These are phyloP conservation scores for Blastocystis sp. DNA, from an alignment of 352 stramenopile species.

Conservation along the genomic window DNA sequence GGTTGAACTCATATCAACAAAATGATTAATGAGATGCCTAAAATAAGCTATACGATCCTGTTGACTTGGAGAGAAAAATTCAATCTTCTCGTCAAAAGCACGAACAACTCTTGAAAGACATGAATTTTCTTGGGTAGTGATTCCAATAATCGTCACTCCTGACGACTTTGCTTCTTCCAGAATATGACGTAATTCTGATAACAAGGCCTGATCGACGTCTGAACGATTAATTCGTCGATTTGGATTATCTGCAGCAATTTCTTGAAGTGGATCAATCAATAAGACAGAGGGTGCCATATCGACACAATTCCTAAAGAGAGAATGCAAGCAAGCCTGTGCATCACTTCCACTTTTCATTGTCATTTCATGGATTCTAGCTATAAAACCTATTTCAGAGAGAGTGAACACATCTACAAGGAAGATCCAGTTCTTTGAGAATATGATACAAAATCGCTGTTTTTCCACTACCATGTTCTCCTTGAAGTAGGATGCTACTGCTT, in stretches of 20 bases:
- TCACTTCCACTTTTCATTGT: not conserved
- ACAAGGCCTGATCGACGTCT: not conserved
- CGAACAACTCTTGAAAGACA: not conserved
- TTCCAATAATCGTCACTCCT: constrained; percentile 19
- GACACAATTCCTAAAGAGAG: not conserved
- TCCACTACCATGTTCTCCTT: not conserved
- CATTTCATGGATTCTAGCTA: not conserved
- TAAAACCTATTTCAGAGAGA: not conserved
- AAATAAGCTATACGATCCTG: not conserved
- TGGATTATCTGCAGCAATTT: constrained; percentile 9
- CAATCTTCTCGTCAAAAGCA: constrained; percentile 10
- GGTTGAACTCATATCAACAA: not conserved
- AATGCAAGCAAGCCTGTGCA: not conserved
- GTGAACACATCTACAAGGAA: not conserved
- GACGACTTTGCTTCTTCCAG: not conserved
- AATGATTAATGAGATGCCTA: not conserved
- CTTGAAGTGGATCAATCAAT: constrained; percentile 26
- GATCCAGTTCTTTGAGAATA: not conserved
- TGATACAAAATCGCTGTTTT: not conserved
- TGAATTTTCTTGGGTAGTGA: not conserved
- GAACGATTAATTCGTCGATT: not conserved
- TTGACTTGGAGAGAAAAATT: constrained; percentile 24
- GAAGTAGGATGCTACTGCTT: constrained; percentile 12
- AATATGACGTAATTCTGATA: constrained; percentile 10
- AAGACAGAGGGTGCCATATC: not conserved